phyloP scores from a whole-genome alignment of 176 grass and related monocot genomes.

The Musa schizocarpa region DNA sequence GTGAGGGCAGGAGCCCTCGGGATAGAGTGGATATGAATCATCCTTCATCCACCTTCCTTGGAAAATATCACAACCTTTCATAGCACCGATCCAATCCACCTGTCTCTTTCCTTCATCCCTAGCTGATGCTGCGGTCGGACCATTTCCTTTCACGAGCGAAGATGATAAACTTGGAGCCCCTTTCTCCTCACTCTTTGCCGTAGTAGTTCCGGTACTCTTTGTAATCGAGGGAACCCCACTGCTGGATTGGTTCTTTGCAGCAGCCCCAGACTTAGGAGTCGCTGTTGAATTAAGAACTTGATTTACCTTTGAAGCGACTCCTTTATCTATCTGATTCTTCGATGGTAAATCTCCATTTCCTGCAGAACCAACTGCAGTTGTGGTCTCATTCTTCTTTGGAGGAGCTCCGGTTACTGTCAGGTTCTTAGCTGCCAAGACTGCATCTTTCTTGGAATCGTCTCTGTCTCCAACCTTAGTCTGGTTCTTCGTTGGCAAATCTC shows the following conservation, averaged over 20 bases:
- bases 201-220: background rate
- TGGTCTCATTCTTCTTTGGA: conserved; percentile 10
- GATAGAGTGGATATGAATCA: conserved; percentile 83
- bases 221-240: background rate
- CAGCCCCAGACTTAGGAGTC: background rate
- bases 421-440: background rate
- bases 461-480: conserved; percentile 13
- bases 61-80: conserved; percentile 78
- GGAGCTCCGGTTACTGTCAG: background rate
- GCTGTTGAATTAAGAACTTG: background rate
- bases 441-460: background rate
- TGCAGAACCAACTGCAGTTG: conserved; percentile 1
- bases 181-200: background rate
- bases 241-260: background rate
- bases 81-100: conserved; percentile 44
- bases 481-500: too few species aligned
- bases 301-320: background rate
- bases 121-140: background rate
- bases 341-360: conserved; percentile 8
- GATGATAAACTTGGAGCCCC: background rate
- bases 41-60: conserved; percentile 75
- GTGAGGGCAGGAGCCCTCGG: conserved; percentile 65
- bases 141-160: background rate
- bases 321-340: conserved; percentile 1
- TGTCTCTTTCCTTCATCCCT: conserved; percentile 18